Evolutionary conservation across 2,329 filamentous ascomycete genomes (phyloP), one percentile per base, ranked within the genome.

Genomic region (Colletotrichum euphorbiae): DNA sequence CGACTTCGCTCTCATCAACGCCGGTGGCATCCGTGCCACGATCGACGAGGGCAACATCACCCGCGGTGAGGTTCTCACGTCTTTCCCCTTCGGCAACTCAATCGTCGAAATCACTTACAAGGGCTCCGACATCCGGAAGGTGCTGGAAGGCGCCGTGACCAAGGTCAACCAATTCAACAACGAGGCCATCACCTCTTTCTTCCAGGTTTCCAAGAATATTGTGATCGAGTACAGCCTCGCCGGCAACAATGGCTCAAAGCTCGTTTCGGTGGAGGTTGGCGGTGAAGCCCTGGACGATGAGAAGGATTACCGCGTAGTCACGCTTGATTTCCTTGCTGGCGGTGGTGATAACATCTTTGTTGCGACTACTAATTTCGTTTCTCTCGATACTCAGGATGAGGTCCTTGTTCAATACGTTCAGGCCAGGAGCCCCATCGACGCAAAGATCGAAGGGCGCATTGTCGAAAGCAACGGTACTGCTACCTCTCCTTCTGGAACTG

Each of bases 41-140:
- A 91, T 91, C 58, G 87, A 89, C 46, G 75, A 78, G 17, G 89
- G 89, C 9, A 77, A 85, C 60, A 85, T 91, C 73, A 91, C 88
- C 3, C 85, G 88, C 40, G 89, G 89, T 60, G 84, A 89, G 69
- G 85, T 91, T 5, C 79, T 90, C 2, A 90, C 87, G 0, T 83
- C 87, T 0, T 91, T 91, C 77, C 89, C 89, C 43, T 91, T 91
- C 70, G 86, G 87, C 62, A 91, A 91, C 76, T 81, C 88, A 50
- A 81, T 91, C 19, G 87, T 89, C 8, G 86, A 90, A 72, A 76
- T 90, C 15, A 78, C 74, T 0, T 81, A 86, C 69, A 79, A 79
- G 0, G 89, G 89, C 17, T 78, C 83, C 8, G 81, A 85, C 48
- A 74, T 91, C 4, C 87, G 85, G 82, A 79, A 82, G 46, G 80